Percentiles rank a stretch among this genome's conserved stretches.
These are phyloP conservation scores for Podospora pseudopauciseta DNA, from an alignment of 495 filamentous ascomycete genomes.

Conservation along the genomic window DNA sequence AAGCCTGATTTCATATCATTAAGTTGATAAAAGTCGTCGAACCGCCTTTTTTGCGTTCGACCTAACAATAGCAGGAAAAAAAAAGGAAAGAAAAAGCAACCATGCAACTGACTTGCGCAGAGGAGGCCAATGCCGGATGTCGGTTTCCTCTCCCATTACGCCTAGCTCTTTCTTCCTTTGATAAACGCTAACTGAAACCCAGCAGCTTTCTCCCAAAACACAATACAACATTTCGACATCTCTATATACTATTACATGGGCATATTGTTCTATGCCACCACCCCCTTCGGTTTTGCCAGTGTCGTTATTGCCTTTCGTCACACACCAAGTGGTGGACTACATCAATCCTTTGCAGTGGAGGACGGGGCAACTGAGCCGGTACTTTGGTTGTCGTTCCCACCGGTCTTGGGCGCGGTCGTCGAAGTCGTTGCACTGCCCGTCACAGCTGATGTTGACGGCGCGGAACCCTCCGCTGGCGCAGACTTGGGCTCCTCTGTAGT, in stretches of 20 bases:
- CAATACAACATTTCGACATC: background rate
- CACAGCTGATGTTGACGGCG: slow-evolving; percentile 29
- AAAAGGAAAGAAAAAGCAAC: background rate
- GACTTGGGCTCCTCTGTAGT: slow-evolving; percentile 43
- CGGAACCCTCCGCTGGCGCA: slow-evolving; percentile 20
- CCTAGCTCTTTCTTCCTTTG: background rate
- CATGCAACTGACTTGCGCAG: background rate
- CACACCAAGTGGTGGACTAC: background rate
- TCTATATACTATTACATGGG: background rate
- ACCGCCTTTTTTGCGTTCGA: background rate
- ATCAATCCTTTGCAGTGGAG: background rate
- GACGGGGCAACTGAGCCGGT: background rate
- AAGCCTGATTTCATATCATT: background rate
- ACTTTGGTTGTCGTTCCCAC: background rate
- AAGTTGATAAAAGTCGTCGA: background rate
- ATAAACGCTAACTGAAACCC: background rate
- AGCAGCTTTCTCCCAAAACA: background rate
- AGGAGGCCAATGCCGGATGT: background rate
- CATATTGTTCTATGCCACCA: slow-evolving; percentile 15
- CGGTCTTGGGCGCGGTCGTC: background rate
- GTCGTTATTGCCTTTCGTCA: background rate
- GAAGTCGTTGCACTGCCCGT: slow-evolving; percentile 27
- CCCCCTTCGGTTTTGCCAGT: background rate
- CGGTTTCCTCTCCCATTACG: background rate
- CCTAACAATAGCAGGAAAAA: background rate